These are phyloP conservation scores for Apiotrichum domesticum DNA, from an alignment of 1,284 basidiomycete species.

Conservation along the genomic window DNA sequence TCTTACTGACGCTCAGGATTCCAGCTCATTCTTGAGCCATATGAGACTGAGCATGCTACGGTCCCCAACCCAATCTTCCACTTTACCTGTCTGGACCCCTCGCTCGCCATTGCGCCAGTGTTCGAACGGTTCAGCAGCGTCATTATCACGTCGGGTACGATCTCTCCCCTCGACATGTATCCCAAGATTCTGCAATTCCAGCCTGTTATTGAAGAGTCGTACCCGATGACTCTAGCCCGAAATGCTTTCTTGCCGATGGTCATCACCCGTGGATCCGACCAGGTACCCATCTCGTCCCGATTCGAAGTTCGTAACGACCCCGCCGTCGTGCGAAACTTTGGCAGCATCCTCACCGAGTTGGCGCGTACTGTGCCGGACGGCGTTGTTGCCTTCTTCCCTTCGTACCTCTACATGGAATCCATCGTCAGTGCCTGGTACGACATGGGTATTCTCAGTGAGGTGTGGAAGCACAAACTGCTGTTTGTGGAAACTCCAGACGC, in stretches of 20 bases:
- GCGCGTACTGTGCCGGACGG: constrained; percentile 97
- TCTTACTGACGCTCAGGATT: constrained; percentile 59
- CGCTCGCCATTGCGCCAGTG: constrained; percentile 93
- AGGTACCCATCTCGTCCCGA: constrained; percentile 97
- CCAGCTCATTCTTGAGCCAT: constrained; percentile 93
- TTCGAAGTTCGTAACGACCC: constrained; percentile 99
- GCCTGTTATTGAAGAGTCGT: constrained; percentile 93
- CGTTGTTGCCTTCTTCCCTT: constrained; percentile 99
- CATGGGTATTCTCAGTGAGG: constrained; percentile 99
- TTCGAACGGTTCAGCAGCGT: constrained; percentile 98
- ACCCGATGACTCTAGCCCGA: constrained; percentile 94
- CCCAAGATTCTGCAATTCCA: constrained; percentile 99
- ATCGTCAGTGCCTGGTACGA: constrained; percentile 99
- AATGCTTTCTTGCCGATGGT: constrained; percentile 98
- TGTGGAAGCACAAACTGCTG: constrained; percentile 99
- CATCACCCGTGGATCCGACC: constrained; percentile 95
- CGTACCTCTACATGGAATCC: constrained; percentile 99
- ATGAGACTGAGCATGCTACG: constrained; percentile 97
- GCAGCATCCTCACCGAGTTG: constrained; percentile 96
- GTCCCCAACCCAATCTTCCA: constrained; percentile 99
- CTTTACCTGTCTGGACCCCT: constrained; percentile 95
- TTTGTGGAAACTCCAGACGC: constrained; percentile 99
- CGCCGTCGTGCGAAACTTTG: constrained; percentile 97
- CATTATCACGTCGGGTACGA: constrained; percentile 97
- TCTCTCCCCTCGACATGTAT: constrained; percentile 97